Evolutionary conservation across 192 early-diverging fungal genomes (phyloP).

Genomic region (Gamsiella multidivaricata): DNA sequence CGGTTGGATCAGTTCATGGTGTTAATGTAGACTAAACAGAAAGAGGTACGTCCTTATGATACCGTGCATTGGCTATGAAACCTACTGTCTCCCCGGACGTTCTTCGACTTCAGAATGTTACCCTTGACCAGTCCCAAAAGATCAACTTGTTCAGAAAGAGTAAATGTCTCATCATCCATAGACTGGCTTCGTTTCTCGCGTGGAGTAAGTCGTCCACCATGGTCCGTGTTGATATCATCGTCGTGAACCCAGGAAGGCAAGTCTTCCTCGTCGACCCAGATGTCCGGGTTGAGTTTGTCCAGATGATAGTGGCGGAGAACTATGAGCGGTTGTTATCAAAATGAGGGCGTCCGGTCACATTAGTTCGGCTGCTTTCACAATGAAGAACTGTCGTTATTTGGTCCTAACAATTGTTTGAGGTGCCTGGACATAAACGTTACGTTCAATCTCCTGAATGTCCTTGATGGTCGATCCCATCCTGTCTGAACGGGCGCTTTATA

Average conservation of each 20-base stretch:
- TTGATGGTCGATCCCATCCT: constrained; percentile 37
- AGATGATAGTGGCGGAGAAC: constrained; percentile 66
- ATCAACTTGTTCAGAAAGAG: constrained; percentile 59
- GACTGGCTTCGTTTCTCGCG: constrained; percentile 12
- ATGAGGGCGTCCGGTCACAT: too few relatives aligned
- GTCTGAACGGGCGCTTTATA: too few relatives aligned
- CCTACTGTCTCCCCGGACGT: constrained; percentile 41
- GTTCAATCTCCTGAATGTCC: constrained; percentile 52
- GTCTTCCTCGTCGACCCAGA: constrained; percentile 62
- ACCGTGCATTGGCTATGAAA: too few relatives aligned
- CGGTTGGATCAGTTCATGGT: too few relatives aligned
- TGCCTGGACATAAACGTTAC: too few relatives aligned
- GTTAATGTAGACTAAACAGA: too few relatives aligned
- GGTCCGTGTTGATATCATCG: constrained; percentile 39
- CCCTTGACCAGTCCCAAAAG: constrained; percentile 57
- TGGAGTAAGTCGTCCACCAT: constrained; percentile 34
- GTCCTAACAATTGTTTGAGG: too few relatives aligned
- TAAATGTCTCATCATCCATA: constrained; percentile 39
- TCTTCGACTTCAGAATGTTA: constrained; percentile 28
- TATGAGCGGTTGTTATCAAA: too few relatives aligned
- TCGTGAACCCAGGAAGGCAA: constrained; percentile 53
- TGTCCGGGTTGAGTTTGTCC: constrained; percentile 59
- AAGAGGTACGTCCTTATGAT: too few relatives aligned
- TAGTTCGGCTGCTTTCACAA: too few relatives aligned
- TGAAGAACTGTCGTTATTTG: too few relatives aligned